These are phyloP conservation scores for Pseudogymnoascus sp. DNA, from an alignment of 2,329 filamentous ascomycete genomes.

Conservation along the genomic window DNA sequence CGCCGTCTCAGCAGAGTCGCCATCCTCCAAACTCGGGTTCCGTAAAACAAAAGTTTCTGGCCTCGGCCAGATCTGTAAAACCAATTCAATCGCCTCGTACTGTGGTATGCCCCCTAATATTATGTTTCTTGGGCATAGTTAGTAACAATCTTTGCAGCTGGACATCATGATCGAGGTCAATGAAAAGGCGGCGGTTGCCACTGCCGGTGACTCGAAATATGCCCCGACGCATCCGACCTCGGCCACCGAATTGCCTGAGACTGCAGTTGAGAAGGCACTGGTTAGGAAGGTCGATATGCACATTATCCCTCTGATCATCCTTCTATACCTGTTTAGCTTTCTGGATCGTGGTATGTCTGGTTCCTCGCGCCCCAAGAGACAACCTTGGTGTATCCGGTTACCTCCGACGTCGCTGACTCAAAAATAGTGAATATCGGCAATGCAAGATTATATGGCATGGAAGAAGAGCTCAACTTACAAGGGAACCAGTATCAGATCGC, in stretches of 20 bases:
- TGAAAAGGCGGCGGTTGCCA: background rate
- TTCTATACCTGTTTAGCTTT: slow-evolving; percentile 67
- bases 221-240: background rate
- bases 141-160: background rate
- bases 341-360: slow-evolving; percentile 53
- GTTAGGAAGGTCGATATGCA: slow-evolving; percentile 51
- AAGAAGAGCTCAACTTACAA: slow-evolving; percentile 45
- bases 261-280: background rate
- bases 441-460: slow-evolving; percentile 49
- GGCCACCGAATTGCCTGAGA: background rate
- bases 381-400: slow-evolving; percentile 3
- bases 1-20: background rate
- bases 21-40: background rate
- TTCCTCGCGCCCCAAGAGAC: slow-evolving; percentile 27
- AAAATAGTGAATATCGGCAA: slow-evolving; percentile 51
- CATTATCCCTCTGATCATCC: slow-evolving; percentile 59
- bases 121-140: no score
- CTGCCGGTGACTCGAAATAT: background rate
- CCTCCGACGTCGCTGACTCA: slow-evolving; percentile 21
- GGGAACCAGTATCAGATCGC: slow-evolving; percentile 49
- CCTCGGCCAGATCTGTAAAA: background rate
- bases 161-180: slow-evolving; percentile 6
- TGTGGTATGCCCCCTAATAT: background rate
- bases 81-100: background rate
- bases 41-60: background rate